These are phyloP conservation scores for Vararia minispora DNA, from an alignment of 768 basidiomycete genomes.

Conservation along the genomic window DNA sequence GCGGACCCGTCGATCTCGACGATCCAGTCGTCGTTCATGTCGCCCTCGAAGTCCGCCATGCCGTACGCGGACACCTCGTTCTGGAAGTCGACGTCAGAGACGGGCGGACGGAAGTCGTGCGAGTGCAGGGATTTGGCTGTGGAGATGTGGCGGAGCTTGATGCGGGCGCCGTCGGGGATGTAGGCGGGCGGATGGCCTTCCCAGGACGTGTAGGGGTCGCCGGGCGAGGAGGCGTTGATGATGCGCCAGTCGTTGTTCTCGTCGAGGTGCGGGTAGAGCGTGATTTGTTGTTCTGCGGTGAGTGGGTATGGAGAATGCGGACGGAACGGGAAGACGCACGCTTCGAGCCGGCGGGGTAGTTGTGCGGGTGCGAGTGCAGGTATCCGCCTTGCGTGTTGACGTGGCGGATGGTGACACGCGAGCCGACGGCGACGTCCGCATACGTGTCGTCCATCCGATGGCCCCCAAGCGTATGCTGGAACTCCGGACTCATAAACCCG, in stretches of 20 bases:
- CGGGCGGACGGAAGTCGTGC: constrained; percentile 88
- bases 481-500: constrained; percentile 98
- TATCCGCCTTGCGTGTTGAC: constrained; percentile 99
- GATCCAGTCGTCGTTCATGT: constrained; percentile 88
- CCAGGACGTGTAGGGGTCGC: constrained; percentile 36
- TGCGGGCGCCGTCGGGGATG: constrained; percentile 51
- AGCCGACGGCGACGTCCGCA: constrained; percentile 85
- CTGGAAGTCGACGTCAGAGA: constrained; percentile 98
- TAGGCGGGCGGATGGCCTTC: constrained; percentile 42
- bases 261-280: constrained; percentile 98
- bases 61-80: constrained; percentile 97
- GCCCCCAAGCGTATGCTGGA: constrained; percentile 90
- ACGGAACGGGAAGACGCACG: constrained; percentile 45
- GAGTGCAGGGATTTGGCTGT: constrained; percentile 89
- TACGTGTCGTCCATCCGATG: constrained; percentile 88
- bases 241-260: constrained; percentile 91
- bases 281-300: constrained; percentile 86
- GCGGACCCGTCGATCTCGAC: constrained; percentile 80
- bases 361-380: constrained; percentile 86
- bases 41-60: constrained; percentile 72
- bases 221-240: constrained; percentile 54
- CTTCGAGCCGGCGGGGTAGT: constrained; percentile 82
- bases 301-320: constrained; percentile 1
- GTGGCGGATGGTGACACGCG: constrained; percentile 74
- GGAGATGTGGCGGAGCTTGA: constrained; percentile 71